A percentile compares a stretch with the other conserved stretches of the same genome.
phyloP scores from a whole-genome alignment of 108 stramenopile genomes.

The Schizochytrium sp. region DNA sequence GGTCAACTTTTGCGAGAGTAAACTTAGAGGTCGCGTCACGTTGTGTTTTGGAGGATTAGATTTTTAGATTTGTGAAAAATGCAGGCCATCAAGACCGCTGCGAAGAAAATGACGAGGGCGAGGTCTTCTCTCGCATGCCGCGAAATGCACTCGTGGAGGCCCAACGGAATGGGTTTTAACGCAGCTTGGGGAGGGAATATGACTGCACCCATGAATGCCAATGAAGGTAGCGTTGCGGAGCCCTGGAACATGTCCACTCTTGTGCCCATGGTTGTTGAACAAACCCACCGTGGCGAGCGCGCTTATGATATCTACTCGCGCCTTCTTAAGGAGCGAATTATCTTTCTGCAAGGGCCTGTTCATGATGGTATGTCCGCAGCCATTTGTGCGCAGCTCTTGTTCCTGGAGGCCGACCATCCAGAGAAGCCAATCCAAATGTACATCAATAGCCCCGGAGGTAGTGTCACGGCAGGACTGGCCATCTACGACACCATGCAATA shows the following conservation, averaged over 20 bases:
- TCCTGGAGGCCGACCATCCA: slow-evolving; percentile 90
- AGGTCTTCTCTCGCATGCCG: neutral
- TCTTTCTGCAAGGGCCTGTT: slow-evolving; percentile 92
- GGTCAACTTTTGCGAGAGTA: too few species aligned
- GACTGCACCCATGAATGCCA: neutral
- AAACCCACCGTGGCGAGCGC: slow-evolving; percentile 82
- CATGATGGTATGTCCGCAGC: slow-evolving; percentile 88
- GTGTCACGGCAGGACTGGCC: slow-evolving; percentile 86
- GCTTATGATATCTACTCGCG: slow-evolving; percentile 94
- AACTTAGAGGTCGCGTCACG: too few species aligned
- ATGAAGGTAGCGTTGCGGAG: neutral
- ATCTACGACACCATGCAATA: slow-evolving; percentile 97
- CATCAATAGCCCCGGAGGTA: slow-evolving; percentile 91
- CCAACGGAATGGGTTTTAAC: neutral
- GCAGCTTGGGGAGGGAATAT: neutral
- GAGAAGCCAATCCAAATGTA: slow-evolving; percentile 90
- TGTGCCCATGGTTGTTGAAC: slow-evolving; percentile 50
- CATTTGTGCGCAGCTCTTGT: slow-evolving; percentile 93
- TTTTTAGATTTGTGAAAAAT: too few species aligned
- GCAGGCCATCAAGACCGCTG: neutral
- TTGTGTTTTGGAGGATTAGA: too few species aligned
- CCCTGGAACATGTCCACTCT: slow-evolving; percentile 34
- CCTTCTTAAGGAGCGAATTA: slow-evolving; percentile 93
- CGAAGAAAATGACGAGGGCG: neutral
- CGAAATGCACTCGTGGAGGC: neutral